Evolutionary conservation across 1,139 yeast species (phyloP), one percentile per base, ranked within the genome.

Genomic region (Taiozyma onychis): DNA sequence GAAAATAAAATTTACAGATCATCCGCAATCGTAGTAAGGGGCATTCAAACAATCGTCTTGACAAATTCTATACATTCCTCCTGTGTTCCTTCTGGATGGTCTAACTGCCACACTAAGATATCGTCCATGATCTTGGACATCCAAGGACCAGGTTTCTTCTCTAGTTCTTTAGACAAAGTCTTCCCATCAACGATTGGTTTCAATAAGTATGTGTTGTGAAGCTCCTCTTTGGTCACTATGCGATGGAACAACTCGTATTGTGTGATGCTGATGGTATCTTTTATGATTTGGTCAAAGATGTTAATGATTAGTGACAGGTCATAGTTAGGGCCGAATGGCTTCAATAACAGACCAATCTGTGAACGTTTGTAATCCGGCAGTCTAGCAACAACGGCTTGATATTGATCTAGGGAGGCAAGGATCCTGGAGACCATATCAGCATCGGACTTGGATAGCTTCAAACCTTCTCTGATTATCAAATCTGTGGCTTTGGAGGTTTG

Each of bases 81-180:
- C 48, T 70, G 71, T 0, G 76, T 64, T 9, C 75, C 75, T 0
- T 60, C 61, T 0, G 95, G 95, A 58, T 88, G 67, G 55, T 85
- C 90, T 52, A 89, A 71, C 66, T 90, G 97, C 88, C 91, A 85
- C 14, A 73, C 67, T 44, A 88, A 65, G 9, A 88, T 75, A 44
- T 74, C 68, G 14, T 78, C 80, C 51, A 80, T 76, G 11, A 83
- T 69, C 30, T 68, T 67, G 9, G 80, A 74, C 75, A 89, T 74
- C 96, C 97, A 89, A 5, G 91, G 90, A 0, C 98, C 98, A 0
- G 93, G 89, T 62, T 84, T 85, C 51, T 71, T 72, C 16, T 74
- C 68, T 24, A 85, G 68, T 16, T 73, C 68, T 46, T 73, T 69
- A 47, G 77, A 70, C 46, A 89, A 66, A 34, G 79, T 76, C 57